Percentiles rank a stretch among this genome's conserved stretches.
Conservation (phyloP, 1,284 basidiomycete species). For the Trichosporon asahii region DNA sequence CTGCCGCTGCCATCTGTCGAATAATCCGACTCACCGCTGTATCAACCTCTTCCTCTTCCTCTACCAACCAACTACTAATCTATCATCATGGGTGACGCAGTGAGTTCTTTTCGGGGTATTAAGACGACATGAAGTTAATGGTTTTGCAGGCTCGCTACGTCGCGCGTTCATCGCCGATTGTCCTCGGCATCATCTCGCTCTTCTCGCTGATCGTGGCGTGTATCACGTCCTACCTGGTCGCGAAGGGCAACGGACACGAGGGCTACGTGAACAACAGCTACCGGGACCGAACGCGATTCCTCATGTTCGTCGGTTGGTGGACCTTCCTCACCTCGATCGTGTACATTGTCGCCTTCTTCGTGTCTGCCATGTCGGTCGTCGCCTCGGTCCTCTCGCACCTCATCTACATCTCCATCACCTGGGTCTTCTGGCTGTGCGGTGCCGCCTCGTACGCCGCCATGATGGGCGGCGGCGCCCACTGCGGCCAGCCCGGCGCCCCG, state of each 20-base stretch:
- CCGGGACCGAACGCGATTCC: conserved; percentile 48
- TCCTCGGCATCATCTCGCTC: conserved; percentile 42
- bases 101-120: conserved; percentile 17
- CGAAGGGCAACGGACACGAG: conserved; percentile 25
- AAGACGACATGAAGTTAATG: background rate
- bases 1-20: background rate
- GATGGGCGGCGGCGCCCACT: conserved; percentile 43
- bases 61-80: background rate
- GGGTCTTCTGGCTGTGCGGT: conserved; percentile 52
- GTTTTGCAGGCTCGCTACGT: background rate
- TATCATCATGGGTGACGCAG: conserved; percentile 30
- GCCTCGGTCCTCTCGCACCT: conserved; percentile 43
- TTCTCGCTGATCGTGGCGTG: conserved; percentile 48
- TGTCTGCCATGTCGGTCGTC: conserved; percentile 31
- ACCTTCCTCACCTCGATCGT: conserved; percentile 46
- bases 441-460: conserved; percentile 46
- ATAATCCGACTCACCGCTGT: background rate
- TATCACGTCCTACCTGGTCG: conserved; percentile 40
- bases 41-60: background rate
- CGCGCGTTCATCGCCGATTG: conserved; percentile 43
- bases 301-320: conserved; percentile 52
- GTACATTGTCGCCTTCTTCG: conserved; percentile 48
- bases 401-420: conserved; percentile 48
- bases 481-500: conserved; percentile 20
- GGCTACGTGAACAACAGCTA: conserved; percentile 36